A percentile compares a stretch with the other conserved stretches of the same genome.
phyloP scores from a whole-genome alignment of 2,329 filamentous ascomycete genomes.

The Bisporella sp. region DNA sequence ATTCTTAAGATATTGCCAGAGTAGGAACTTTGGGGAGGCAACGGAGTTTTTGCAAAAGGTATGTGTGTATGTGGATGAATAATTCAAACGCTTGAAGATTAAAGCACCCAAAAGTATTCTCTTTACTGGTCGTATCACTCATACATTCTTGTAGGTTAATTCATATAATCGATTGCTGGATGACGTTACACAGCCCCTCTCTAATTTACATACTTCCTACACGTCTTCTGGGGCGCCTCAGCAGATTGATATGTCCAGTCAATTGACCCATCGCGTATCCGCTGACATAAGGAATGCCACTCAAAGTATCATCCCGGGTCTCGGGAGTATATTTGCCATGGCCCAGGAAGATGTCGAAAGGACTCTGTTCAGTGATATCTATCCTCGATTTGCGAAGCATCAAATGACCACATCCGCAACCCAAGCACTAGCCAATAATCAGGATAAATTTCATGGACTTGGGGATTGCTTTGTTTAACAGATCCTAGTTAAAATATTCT shows the following conservation, averaged over 20 bases:
- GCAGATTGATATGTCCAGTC: constrained; percentile 20
- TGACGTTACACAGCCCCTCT: constrained; percentile 37
- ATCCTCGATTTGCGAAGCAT: constrained; percentile 45
- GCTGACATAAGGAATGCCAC: constrained; percentile 16
- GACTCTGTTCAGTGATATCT: constrained; percentile 38
- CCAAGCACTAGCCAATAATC: constrained; percentile 35
- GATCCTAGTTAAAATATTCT: constrained; percentile 33
- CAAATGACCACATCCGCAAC: constrained; percentile 41
- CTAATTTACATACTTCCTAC: constrained; percentile 37
- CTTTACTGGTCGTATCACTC: too few relatives aligned
- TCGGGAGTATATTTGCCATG: constrained; percentile 31
- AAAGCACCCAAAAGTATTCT: too few relatives aligned
- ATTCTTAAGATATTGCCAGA: constrained; percentile 43
- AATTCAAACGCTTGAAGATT: too few relatives aligned
- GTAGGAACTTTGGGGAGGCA: constrained; percentile 39
- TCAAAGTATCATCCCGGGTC: constrained; percentile 22
- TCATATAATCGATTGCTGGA: constrained; percentile 39
- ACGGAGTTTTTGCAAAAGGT: constrained; percentile 46
- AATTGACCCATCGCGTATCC: constrained; percentile 12
- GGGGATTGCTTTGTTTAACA: constrained; percentile 50
- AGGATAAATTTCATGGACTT: constrained; percentile 42
- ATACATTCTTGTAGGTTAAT: constrained; percentile 28
- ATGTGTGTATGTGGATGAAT: constrained; percentile 8
- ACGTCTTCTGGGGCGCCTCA: constrained; percentile 28
- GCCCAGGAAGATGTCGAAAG: constrained; percentile 37